Evolutionary conservation across 208 protist genomes (phyloP), one percentile per base, ranked within the genome.

Genomic region (Leptomonas pyrrhocoris): DNA sequence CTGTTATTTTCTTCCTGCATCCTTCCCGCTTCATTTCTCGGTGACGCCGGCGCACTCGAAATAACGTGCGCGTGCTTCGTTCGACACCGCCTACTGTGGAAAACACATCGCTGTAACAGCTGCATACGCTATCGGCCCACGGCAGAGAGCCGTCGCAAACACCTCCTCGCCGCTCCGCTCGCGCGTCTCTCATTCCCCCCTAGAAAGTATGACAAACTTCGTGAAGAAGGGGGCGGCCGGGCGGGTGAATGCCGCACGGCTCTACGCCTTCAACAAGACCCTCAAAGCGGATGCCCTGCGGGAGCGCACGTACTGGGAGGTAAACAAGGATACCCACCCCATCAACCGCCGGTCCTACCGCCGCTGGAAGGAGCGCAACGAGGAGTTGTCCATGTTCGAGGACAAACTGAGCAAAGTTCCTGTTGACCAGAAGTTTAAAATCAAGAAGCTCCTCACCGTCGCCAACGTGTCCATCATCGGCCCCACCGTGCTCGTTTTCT

Each of bases 181-280:
- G 25, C 25, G 19, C 36, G 38, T 36, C 51, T 51, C 28, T 61
- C 30, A 25, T 21, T 49, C 11, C 8, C 3, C 16, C 9, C 18
- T 53, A 27, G 21, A 42, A n/a, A 50, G 5, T 27, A 93, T 93
- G 88, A 63, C 73, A 1, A 87, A 72, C 53, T 92, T 90, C 81
- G 81, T 92, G 0, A 64, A 64, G 51, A 79, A 77, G 42, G 83
- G 86, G 16, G 77, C 78, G 13, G 59, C 75, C 0, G 86, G 89
- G 25, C 81, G 89, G 4, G 77, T 94, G 56, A 89, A 94, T 36
- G 69, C 86, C 11, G 74, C 80, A 9, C 80, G 86, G 18, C 65
- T 94, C 31, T 89, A 92, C 59, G 89, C 89, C 31, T 94, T 92
- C 64, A 94, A 94, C 66, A 84, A 90, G 54, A 92, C 86, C 15